A percentile compares a stretch with the other conserved stretches of the same genome.
Evolutionary conservation across 2,329 filamentous ascomycete species (phyloP).

Genomic region (Emericellopsis atlantica): DNA sequence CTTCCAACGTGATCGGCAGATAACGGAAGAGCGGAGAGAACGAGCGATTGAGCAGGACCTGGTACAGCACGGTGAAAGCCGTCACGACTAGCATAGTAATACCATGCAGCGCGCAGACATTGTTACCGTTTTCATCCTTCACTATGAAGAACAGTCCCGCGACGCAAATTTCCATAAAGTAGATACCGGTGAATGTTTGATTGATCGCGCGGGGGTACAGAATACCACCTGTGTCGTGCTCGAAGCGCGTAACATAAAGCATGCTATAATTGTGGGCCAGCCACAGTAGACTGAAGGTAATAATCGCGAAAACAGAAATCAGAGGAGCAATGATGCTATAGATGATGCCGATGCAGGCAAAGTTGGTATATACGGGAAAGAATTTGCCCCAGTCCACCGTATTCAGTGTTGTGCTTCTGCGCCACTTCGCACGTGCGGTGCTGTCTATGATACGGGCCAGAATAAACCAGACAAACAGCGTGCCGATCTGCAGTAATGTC

Average conservation of each 20-base stretch:
- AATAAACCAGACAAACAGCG: conserved; percentile 69
- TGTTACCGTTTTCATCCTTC: conserved; percentile 36
- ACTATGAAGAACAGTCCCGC: conserved; percentile 84
- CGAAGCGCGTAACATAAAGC: conserved; percentile 84
- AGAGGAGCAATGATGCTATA: conserved; percentile 84
- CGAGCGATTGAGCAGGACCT: conserved; percentile 66
- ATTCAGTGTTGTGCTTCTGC: conserved; percentile 64
- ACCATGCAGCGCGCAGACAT: conserved; percentile 61
- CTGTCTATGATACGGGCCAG: conserved; percentile 71
- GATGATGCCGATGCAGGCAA: conserved; percentile 82
- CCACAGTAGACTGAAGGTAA: conserved; percentile 88
- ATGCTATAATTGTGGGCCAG: conserved; percentile 91
- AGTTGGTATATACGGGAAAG: conserved; percentile 94
- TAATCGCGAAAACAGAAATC: conserved; percentile 83
- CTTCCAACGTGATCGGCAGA: conserved; percentile 87
- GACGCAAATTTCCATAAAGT: conserved; percentile 85
- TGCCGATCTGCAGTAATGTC: conserved; percentile 73
- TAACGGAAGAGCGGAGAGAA: conserved; percentile 82
- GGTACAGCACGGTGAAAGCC: conserved; percentile 62
- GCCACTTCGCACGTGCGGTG: conserved; percentile 74
- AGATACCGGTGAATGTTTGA: conserved; percentile 87
- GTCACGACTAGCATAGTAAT: conserved; percentile 72
- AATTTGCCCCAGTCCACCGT: conserved; percentile 82
- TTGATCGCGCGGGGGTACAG: conserved; percentile 89
- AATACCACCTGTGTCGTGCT: conserved; percentile 81